phyloP scores from a whole-genome alignment of 208 protist species.

The Phytomonas serpens region DNA sequence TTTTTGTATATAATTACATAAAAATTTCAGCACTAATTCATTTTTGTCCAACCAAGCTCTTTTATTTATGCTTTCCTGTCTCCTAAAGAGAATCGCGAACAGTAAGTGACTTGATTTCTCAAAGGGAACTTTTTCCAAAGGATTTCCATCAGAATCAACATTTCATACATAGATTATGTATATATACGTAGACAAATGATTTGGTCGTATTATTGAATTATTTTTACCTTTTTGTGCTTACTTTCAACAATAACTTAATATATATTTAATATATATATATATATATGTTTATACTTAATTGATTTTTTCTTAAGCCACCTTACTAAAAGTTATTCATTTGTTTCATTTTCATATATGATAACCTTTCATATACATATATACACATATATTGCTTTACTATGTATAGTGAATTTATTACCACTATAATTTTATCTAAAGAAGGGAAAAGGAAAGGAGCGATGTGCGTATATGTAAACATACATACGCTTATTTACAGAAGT shows the following conservation, averaged over 20 bases:
- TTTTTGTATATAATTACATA: neutral
- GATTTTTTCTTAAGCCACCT: neutral
- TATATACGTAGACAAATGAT: constrained; percentile 2
- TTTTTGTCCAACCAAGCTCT: neutral
- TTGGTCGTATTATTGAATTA: neutral
- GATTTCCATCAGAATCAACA: neutral
- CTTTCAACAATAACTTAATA: neutral
- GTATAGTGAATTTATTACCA: constrained; percentile 1
- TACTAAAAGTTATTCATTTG: neutral
- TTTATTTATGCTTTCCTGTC: neutral
- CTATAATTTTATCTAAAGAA: constrained; percentile 5
- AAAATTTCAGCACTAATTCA: neutral
- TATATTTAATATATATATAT: constrained; percentile 4
- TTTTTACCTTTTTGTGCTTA: neutral
- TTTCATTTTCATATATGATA: constrained; percentile 3
- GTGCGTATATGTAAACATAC: neutral
- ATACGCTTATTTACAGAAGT: neutral
- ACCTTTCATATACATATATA: constrained; percentile 8
- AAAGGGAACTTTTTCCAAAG: neutral
- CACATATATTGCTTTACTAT: constrained; percentile 3
- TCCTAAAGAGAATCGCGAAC: neutral
- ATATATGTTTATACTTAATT: constrained; percentile 5
- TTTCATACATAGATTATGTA: neutral
- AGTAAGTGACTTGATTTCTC: neutral
- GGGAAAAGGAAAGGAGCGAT: neutral